Base-by-base conservation (phyloP, 75 land plant genomes). In the Pinus taeda region DNA sequence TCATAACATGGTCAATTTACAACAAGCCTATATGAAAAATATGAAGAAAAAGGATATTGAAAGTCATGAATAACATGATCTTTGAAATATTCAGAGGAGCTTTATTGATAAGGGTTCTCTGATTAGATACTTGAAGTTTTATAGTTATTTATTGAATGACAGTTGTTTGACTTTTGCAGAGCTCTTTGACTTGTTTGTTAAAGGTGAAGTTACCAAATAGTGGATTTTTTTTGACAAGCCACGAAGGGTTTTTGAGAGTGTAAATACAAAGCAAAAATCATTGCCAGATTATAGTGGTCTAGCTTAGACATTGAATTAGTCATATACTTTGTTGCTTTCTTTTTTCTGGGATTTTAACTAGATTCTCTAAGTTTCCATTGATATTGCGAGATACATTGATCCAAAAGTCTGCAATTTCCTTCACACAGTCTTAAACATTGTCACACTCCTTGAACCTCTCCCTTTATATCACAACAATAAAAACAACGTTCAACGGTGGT, bases 211-310 rank as follows among this genome's bases (percentile, higher is more conserved):
- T 29, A 79, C 93, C 36, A 88, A 95, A 73, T 95, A 95, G 74
- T 95, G 98, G 98, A 81, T 95, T 2, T 95, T 95, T 61, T 95
- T 95, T 81, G 98, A 95, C 65, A 95, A 95, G 76, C 96, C 98
- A 21, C 82, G 98, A 29, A 90, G 96, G 78, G 98, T 95, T n/a
- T 95, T 93, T 85, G 98, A 95, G 79, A 93, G 95, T 81, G 98
- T 95, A 15, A 93, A 92, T 72, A 80, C 95, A 73, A 95, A 93
- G 86, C 98, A 95, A 81, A 81, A 95, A 53, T 93, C 98, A 20
- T 76, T 95, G 84, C 98, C 95, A 24, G 98, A 95, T 81, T 92
- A 95, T 70, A 88, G 76, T 77, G 98, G 98, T 1, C 88, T 26
- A 26, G 26, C 26, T 26, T 26, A 26, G 26, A 26, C 26, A 26